Percentiles rank a stretch among this genome's conserved stretches.
Evolutionary conservation across 2,329 filamentous ascomycete species (phyloP).

Genomic region (Hansfordia pulvinata): DNA sequence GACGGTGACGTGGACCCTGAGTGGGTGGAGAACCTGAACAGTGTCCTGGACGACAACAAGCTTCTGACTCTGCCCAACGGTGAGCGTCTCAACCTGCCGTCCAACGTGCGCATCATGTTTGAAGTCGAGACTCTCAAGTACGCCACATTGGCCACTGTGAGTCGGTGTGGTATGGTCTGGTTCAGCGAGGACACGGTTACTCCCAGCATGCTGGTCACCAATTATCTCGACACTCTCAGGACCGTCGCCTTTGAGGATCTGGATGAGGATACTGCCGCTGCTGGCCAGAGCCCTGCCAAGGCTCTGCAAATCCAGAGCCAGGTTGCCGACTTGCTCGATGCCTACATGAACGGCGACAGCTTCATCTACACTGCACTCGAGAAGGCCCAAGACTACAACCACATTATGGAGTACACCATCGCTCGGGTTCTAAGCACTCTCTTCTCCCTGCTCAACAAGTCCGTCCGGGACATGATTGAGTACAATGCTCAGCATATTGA

Average conservation of each 20-base stretch:
- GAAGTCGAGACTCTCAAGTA: slow-evolving; percentile 98
- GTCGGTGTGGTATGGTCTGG: slow-evolving; percentile 99
- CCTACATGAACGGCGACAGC: slow-evolving; percentile 62
- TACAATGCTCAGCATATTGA: slow-evolving; percentile 93
- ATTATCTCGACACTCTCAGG: slow-evolving; percentile 77
- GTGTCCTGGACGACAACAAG: slow-evolving; percentile 98
- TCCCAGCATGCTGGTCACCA: slow-evolving; percentile 78
- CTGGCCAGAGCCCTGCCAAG: slow-evolving; percentile 64
- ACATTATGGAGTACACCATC: slow-evolving; percentile 97
- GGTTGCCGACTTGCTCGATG: slow-evolving; percentile 66
- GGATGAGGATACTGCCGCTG: slow-evolving; percentile 76
- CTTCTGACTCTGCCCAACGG: slow-evolving; percentile 92
- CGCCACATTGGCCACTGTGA: slow-evolving; percentile 94
- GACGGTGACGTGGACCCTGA: slow-evolving; percentile 98
- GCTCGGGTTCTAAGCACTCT: slow-evolving; percentile 83
- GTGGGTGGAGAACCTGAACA: slow-evolving; percentile 99
- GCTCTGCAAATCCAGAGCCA: slow-evolving; percentile 66
- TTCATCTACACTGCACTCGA: slow-evolving; percentile 70
- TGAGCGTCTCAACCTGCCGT: slow-evolving; percentile 85
- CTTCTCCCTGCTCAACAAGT: slow-evolving; percentile 92
- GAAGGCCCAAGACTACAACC: slow-evolving; percentile 64
- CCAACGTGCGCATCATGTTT: slow-evolving; percentile 98
- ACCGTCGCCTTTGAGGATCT: slow-evolving; percentile 84
- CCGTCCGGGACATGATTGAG: slow-evolving; percentile 81
- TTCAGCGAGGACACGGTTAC: slow-evolving; percentile 98